These are phyloP conservation scores for Pichia sp. DNA, from an alignment of 1,139 yeast genomes.

Conservation along the genomic window DNA sequence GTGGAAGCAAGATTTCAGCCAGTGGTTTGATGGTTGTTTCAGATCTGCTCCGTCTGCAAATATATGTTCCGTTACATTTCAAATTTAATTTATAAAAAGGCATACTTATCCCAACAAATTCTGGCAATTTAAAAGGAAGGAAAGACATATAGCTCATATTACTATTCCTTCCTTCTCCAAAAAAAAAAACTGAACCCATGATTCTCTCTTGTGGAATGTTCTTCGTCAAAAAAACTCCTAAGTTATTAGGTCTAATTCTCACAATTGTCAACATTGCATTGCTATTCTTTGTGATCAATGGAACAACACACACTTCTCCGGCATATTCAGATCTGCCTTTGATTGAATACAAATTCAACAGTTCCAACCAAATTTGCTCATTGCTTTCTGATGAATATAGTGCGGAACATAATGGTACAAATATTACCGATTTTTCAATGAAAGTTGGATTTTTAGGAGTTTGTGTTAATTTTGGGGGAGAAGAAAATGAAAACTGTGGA, in stretches of 20 bases:
- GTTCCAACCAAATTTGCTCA: slow-evolving; percentile 31
- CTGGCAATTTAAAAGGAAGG: too few species aligned
- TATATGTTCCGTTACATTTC: too few species aligned
- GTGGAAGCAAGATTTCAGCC: too few species aligned
- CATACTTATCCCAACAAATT: too few species aligned
- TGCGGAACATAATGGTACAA: slow-evolving; percentile 20
- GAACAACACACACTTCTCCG: slow-evolving; percentile 35
- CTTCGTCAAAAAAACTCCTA: slow-evolving; percentile 14
- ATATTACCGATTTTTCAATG: slow-evolving; percentile 27
- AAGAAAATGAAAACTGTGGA: slow-evolving; percentile 9
- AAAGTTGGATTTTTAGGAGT: slow-evolving; percentile 45
- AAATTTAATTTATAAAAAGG: too few species aligned
- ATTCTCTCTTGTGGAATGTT: slow-evolving; percentile 6
- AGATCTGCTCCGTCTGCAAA: too few species aligned
- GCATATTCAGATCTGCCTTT: slow-evolving; percentile 41
- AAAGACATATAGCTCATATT: too few species aligned
- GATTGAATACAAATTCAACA: slow-evolving; percentile 38
- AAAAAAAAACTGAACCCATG: neutral
- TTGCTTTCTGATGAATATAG: slow-evolving; percentile 30
- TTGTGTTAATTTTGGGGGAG: slow-evolving; percentile 30
- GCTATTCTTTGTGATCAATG: slow-evolving; percentile 43
- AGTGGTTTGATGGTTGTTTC: too few species aligned
- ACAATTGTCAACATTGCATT: slow-evolving; percentile 20
- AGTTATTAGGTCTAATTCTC: slow-evolving; percentile 12
- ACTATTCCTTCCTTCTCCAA: too few species aligned